Evolutionary conservation across 2,329 filamentous ascomycete species (phyloP).

Genomic region (Ophiostoma himal-ulmi): DNA sequence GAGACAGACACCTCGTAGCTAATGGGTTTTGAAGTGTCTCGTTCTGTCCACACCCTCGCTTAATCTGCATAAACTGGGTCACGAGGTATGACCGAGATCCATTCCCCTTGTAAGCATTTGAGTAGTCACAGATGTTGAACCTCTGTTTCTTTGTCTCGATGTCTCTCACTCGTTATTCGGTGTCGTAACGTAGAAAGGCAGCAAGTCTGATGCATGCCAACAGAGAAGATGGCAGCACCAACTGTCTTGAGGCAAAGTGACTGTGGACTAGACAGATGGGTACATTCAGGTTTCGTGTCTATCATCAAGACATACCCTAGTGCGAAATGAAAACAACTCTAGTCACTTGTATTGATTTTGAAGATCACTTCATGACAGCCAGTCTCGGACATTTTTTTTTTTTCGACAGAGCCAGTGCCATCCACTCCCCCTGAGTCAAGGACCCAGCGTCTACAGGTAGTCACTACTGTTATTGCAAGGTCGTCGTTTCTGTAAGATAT

Average conservation of each 20-base stretch:
- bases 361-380: background rate
- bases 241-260: background rate
- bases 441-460: background rate
- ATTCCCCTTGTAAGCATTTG: background rate
- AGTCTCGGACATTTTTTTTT: constrained; percentile 12
- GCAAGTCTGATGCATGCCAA: background rate
- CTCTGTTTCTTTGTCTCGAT: background rate
- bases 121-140: background rate
- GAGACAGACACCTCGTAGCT: background rate
- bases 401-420: constrained; percentile 5
- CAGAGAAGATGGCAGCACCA: background rate
- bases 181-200: background rate
- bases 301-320: background rate
- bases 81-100: constrained; percentile 5
- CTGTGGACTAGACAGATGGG: background rate
- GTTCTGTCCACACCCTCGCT: constrained; percentile 13
- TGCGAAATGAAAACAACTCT: background rate
- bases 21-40: background rate
- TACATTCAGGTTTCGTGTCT: background rate
- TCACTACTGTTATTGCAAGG: background rate
- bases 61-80: constrained; percentile 5
- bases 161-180: background rate
- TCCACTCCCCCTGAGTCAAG: constrained; percentile 4
- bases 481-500: background rate
- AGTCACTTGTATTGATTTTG: background rate